phyloP scores from a whole-genome alignment of 2,329 filamentous ascomycete genomes.

The Cordyceps farinosa region DNA sequence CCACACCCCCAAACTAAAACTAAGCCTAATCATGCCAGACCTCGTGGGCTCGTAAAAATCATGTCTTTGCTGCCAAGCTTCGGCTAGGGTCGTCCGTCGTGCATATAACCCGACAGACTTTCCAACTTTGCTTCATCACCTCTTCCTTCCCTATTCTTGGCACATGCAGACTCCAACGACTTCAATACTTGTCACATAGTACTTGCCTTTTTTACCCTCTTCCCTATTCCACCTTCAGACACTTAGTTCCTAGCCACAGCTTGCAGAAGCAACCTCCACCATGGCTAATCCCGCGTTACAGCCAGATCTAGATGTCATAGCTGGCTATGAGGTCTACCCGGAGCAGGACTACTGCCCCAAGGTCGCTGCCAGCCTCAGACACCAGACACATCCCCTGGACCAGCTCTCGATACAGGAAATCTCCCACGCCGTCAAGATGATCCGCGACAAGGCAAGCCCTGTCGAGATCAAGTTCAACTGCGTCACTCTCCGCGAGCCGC shows the following conservation, averaged over 20 bases:
- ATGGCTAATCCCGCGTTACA: constrained; percentile 23
- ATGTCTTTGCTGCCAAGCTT: constrained; percentile 5
- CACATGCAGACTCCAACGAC: background rate
- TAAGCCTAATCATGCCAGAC: constrained; percentile 11
- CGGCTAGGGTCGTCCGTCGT: background rate
- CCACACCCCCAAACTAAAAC: constrained; percentile 13
- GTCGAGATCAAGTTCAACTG: constrained; percentile 51
- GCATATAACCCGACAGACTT: constrained; percentile 10
- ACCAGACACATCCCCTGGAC: constrained; percentile 41
- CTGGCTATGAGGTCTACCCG: constrained; percentile 42
- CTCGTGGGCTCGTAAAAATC: constrained; percentile 5
- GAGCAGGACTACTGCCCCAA: constrained; percentile 38
- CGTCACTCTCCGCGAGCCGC: constrained; percentile 63
- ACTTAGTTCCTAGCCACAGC: background rate
- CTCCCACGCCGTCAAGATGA: constrained; percentile 44
- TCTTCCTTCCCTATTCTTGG: background rate
- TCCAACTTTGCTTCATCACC: background rate
- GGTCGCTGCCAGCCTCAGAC: constrained; percentile 33
- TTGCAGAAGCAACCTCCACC: constrained; percentile 8
- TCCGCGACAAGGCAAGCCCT: constrained; percentile 37
- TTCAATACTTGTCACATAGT: background rate
- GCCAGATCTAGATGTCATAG: constrained; percentile 40
- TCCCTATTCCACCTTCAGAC: background rate
- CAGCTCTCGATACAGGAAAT: constrained; percentile 55
- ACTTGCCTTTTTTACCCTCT: background rate